Evolutionary conservation across 1,284 basidiomycete species (phyloP).

Genomic region (Retiboletus flavoniger): DNA sequence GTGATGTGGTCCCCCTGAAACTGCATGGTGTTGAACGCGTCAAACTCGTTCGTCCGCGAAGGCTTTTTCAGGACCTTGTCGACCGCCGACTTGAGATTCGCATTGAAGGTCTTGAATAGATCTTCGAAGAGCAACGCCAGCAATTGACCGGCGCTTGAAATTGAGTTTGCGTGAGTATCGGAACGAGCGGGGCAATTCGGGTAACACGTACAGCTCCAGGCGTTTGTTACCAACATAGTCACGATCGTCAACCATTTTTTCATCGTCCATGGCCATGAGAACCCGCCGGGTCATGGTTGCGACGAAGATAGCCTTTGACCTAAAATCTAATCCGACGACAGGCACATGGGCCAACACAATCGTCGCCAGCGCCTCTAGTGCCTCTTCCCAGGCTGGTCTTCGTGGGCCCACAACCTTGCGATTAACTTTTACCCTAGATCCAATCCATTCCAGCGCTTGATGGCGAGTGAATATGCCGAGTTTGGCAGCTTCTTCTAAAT

Average conservation of each 20-base stretch:
- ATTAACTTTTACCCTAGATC: slow-evolving; percentile 87
- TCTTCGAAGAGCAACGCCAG: slow-evolving; percentile 97
- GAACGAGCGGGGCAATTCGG: slow-evolving; percentile 4
- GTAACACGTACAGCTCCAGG: slow-evolving; percentile 79
- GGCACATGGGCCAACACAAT: slow-evolving; percentile 98
- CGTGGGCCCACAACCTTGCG: slow-evolving; percentile 77
- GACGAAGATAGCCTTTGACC: slow-evolving; percentile 95
- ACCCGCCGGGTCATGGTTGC: slow-evolving; percentile 98
- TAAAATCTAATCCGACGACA: slow-evolving; percentile 87
- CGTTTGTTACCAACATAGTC: slow-evolving; percentile 99
- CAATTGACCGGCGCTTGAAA: slow-evolving; percentile 86
- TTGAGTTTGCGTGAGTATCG: slow-evolving; percentile 32
- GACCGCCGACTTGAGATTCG: slow-evolving; percentile 93
- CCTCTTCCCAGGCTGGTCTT: slow-evolving; percentile 90
- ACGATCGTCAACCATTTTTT: slow-evolving; percentile 96
- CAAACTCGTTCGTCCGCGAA: slow-evolving; percentile 92
- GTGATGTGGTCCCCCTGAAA: slow-evolving; percentile 96
- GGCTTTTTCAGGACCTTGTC: slow-evolving; percentile 99
- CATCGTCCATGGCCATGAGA: slow-evolving; percentile 94
- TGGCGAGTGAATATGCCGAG: slow-evolving; percentile 90
- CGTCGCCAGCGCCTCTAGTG: slow-evolving; percentile 92
- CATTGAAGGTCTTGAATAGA: slow-evolving; percentile 98
- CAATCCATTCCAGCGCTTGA: slow-evolving; percentile 96
- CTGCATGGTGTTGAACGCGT: slow-evolving; percentile 92
- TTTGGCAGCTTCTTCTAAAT: slow-evolving; percentile 91